Conservation (phyloP, 192 early-diverging fungal genomes). For the Dissophora ornata region DNA sequence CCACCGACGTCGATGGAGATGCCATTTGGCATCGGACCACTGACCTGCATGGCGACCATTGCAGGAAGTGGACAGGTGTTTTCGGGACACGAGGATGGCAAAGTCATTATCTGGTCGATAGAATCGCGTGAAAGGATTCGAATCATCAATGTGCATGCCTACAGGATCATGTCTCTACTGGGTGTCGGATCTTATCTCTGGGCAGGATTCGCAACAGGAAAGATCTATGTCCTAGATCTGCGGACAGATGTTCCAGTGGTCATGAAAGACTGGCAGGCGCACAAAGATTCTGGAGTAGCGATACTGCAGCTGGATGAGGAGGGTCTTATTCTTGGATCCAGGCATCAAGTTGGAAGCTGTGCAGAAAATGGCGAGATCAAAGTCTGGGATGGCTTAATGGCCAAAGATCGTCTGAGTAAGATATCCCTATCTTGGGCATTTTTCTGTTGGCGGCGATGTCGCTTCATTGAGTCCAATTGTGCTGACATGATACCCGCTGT, state of each 20-base stretch:
- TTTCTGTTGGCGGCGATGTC: no score
- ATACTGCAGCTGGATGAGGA: conserved; percentile 69
- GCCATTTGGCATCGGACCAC: conserved; percentile 63
- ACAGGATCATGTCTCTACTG: conserved; percentile 72
- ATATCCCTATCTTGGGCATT: background rate
- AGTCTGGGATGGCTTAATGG: conserved; percentile 84
- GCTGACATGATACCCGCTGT: background rate
- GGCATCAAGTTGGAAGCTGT: conserved; percentile 69
- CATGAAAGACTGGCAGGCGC: conserved; percentile 77
- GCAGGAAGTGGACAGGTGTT: conserved; percentile 65
- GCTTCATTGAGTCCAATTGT: background rate
- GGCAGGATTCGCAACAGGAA: conserved; percentile 83
- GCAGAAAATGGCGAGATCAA: conserved; percentile 73
- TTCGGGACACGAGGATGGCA: conserved; percentile 84
- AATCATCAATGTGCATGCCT: conserved; percentile 67
- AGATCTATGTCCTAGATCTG: conserved; percentile 78
- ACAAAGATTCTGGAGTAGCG: conserved; percentile 60
- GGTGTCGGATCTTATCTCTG: conserved; percentile 77
- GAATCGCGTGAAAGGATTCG: conserved; percentile 56
- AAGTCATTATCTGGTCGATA: conserved; percentile 76
- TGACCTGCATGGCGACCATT: conserved; percentile 66
- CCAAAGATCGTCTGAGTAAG: conserved; percentile 73
- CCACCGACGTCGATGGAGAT: conserved; percentile 46
- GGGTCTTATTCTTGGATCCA: conserved; percentile 56
- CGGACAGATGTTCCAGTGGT: conserved; percentile 64